Conservation (phyloP, 108 stramenopile species). For the Discostella pseudostelligera region DNA sequence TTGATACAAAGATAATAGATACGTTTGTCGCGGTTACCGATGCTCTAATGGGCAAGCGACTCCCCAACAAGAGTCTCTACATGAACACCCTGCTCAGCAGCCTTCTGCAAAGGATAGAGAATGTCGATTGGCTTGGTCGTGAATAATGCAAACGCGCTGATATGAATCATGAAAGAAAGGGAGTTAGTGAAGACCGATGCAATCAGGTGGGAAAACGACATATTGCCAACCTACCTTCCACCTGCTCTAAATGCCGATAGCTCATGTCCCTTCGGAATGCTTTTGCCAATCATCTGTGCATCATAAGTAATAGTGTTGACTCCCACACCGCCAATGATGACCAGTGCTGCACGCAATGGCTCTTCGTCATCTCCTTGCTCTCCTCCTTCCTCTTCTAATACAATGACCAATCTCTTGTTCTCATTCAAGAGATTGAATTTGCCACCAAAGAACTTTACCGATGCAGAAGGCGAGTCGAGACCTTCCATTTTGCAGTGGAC, state of each 20-base stretch:
- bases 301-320: conserved; percentile 48
- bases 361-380: background rate
- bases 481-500: conserved; percentile 49
- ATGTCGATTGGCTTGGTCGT: conserved; percentile 22
- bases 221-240: conserved; percentile 25
- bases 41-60: conserved; percentile 20
- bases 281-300: conserved; percentile 23
- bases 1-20: background rate
- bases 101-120: conserved; percentile 19
- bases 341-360: conserved; percentile 29
- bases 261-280: conserved; percentile 38
- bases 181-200: background rate
- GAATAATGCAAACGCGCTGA: conserved; percentile 46
- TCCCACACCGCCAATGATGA: conserved; percentile 47
- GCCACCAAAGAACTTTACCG: conserved; percentile 52
- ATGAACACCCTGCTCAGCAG: conserved; percentile 13
- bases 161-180: background rate
- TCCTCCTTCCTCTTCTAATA: conserved; percentile 27
- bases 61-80: conserved; percentile 42
- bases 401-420: conserved; percentile 44
- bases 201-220: background rate
- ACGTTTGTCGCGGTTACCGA: no score
- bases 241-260: conserved; percentile 49
- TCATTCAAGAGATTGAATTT: conserved; percentile 49
- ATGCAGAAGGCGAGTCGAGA: conserved; percentile 26